Evolutionary conservation across 2,329 filamentous ascomycete genomes (phyloP).

Genomic region (Cyclaneusma minus): DNA sequence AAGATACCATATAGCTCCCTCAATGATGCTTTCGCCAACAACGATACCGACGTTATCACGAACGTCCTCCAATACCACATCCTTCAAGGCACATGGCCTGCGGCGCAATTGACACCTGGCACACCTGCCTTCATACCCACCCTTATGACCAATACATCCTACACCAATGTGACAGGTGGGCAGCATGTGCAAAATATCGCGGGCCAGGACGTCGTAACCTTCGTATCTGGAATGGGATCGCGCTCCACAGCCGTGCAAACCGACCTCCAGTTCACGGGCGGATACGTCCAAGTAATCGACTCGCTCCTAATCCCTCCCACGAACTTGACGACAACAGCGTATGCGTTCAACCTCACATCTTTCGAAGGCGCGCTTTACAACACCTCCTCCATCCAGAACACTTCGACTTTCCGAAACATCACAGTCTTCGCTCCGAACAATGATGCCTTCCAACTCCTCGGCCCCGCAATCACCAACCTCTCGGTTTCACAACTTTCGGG

Average conservation of each 20-base stretch:
- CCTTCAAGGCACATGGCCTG: constrained; percentile 16
- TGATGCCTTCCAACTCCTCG: constrained; percentile 23
- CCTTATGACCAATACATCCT: constrained; percentile 24
- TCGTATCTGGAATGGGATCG: constrained; percentile 24
- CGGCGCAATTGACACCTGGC: constrained; percentile 14
- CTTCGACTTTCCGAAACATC: constrained; percentile 28
- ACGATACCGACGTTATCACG: constrained; percentile 23
- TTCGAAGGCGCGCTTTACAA: constrained; percentile 20
- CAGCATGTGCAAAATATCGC: constrained; percentile 28
- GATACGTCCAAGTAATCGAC: constrained; percentile 36
- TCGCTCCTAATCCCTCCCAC: constrained; percentile 32
- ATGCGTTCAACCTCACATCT: constrained; percentile 22
- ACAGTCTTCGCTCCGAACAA: constrained; percentile 53
- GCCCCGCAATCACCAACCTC: constrained; percentile 17
- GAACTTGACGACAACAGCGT: constrained; percentile 20
- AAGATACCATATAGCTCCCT: constrained; percentile 20
- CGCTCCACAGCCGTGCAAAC: constrained; percentile 25
- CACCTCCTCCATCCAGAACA: constrained; percentile 13
- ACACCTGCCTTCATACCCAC: constrained; percentile 26
- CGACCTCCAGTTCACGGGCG: constrained; percentile 31
- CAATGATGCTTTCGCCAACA: constrained; percentile 13
- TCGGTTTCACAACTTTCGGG: constrained; percentile 13
- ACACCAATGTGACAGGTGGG: constrained; percentile 32
- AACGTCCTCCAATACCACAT: constrained; percentile 21
- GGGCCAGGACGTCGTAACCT: constrained; percentile 23